These are phyloP conservation scores for Hypholoma sublateritium DNA, from an alignment of 768 basidiomycete genomes.

Conservation along the genomic window DNA sequence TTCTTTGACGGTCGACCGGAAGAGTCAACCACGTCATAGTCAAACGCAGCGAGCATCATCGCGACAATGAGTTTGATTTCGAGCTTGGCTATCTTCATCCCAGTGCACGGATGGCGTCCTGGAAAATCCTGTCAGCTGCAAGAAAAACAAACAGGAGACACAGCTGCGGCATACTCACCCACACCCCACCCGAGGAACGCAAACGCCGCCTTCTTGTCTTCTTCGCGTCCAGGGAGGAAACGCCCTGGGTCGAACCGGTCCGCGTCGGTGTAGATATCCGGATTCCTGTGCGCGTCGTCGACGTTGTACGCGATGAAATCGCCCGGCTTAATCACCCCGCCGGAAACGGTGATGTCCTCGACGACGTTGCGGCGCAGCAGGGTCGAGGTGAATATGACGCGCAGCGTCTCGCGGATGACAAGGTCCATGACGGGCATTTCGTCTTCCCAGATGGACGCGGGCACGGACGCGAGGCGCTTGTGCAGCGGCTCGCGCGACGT, in stretches of 20 bases:
- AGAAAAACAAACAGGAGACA: no score
- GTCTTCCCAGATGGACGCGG: slow-evolving; percentile 40
- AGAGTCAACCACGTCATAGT: slow-evolving; percentile 32
- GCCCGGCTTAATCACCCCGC: slow-evolving; percentile 27
- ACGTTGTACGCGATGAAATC: slow-evolving; percentile 36
- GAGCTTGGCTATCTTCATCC: slow-evolving; percentile 39
- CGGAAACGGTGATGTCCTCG: slow-evolving; percentile 27
- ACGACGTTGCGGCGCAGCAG: slow-evolving; percentile 36
- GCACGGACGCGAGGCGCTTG: slow-evolving; percentile 33
- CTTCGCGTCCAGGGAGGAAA: slow-evolving; percentile 29
- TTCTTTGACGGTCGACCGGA: slow-evolving; percentile 21
- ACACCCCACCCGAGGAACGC: slow-evolving; percentile 41
- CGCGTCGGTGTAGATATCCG: slow-evolving; percentile 35
- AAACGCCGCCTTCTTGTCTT: slow-evolving; percentile 32
- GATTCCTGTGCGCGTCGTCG: slow-evolving; percentile 35
- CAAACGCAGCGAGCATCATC: slow-evolving; percentile 31
- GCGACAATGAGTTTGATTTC: slow-evolving; percentile 37
- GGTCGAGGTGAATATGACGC: slow-evolving; percentile 28
- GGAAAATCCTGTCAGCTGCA: not conserved
- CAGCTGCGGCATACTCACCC: slow-evolving; percentile 21
- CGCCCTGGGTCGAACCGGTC: slow-evolving; percentile 35
- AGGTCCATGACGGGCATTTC: slow-evolving; percentile 36
- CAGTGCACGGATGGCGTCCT: slow-evolving; percentile 41
- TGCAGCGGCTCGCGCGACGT: slow-evolving; percentile 29
- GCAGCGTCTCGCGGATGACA: slow-evolving; percentile 41